These are phyloP conservation scores for Vitis rotundifolia DNA, from an alignment of 164 flowering plant genomes.

Conservation along the genomic window DNA sequence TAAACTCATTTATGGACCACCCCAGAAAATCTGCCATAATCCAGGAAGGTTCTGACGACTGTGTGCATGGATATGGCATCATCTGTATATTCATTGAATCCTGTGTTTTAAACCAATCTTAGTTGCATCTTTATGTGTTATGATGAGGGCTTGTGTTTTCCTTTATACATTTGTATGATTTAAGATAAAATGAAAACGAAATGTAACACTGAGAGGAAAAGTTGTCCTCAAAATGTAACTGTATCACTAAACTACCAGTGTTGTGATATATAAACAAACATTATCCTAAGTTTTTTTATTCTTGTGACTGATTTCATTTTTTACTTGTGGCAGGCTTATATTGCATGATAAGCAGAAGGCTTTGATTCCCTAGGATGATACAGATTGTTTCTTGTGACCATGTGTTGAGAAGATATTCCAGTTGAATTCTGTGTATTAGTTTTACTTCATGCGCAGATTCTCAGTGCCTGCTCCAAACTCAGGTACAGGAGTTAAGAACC, in stretches of 20 bases:
- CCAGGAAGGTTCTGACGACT: too few species aligned
- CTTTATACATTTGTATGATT: too few species aligned
- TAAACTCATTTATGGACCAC: too few species aligned
- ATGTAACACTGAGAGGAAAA: too few species aligned
- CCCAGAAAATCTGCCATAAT: not conserved
- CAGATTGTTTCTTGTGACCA: conserved; percentile 2
- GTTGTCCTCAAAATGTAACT: too few species aligned
- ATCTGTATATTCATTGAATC: not conserved
- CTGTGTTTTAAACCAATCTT: not conserved
- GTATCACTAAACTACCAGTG: too few species aligned
- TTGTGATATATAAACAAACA: too few species aligned
- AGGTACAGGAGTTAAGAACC: not conserved
- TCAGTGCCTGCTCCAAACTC: not conserved
- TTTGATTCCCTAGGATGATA: not conserved
- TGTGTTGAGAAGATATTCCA: not conserved
- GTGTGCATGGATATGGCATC: not conserved
- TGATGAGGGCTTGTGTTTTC: too few species aligned
- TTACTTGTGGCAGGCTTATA: conserved; percentile 8
- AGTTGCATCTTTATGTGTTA: not conserved
- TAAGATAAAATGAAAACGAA: too few species aligned
- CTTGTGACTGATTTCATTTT: not conserved
- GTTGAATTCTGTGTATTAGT: conserved; percentile 11
- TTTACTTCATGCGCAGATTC: conserved; percentile 2
- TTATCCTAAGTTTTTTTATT: too few species aligned
- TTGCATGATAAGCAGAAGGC: not conserved